These are phyloP conservation scores for Dichomitus squalens DNA, from an alignment of 1,284 basidiomycete species.

Conservation along the genomic window DNA sequence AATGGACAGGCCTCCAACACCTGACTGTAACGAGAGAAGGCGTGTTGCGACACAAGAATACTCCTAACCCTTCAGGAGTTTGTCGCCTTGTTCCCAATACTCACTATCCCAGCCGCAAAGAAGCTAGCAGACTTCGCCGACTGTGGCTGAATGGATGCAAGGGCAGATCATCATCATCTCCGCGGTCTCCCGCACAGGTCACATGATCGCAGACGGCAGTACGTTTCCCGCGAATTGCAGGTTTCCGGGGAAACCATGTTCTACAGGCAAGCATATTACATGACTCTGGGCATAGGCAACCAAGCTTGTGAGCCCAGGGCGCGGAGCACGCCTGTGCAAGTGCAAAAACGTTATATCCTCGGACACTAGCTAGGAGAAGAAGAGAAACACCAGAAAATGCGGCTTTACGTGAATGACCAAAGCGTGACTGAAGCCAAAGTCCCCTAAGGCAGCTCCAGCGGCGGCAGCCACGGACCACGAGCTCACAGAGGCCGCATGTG, in stretches of 20 bases:
- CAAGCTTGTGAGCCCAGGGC: conserved; percentile 2
- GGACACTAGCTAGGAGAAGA: conserved; percentile 21
- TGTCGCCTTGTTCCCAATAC: background rate
- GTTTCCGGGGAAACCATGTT: conserved; percentile 8
- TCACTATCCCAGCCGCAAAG: background rate
- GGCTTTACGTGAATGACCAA: conserved; percentile 17
- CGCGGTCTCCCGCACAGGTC: background rate
- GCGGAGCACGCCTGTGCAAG: conserved; percentile 18
- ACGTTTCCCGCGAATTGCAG: conserved; percentile 2
- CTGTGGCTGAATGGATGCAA: background rate
- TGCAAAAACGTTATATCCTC: conserved; percentile 29
- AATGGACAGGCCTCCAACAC: background rate
- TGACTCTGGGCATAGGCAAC: conserved; percentile 13
- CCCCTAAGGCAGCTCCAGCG: conserved; percentile 10
- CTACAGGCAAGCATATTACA: conserved; percentile 19
- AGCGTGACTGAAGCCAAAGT: conserved; percentile 15
- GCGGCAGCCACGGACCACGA: conserved; percentile 21
- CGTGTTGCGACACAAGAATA: background rate
- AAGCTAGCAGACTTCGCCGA: background rate
- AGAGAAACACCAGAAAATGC: conserved; percentile 17
- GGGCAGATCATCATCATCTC: background rate
- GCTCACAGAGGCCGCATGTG: conserved; percentile 19
- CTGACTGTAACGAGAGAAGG: background rate
- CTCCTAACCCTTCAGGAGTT: background rate
- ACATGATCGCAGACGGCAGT: conserved; percentile 12